Percentiles rank a stretch among this genome's conserved stretches.
These are phyloP conservation scores for Penicillium sp. DNA, from an alignment of 2,329 filamentous ascomycete species.

Conservation along the genomic window DNA sequence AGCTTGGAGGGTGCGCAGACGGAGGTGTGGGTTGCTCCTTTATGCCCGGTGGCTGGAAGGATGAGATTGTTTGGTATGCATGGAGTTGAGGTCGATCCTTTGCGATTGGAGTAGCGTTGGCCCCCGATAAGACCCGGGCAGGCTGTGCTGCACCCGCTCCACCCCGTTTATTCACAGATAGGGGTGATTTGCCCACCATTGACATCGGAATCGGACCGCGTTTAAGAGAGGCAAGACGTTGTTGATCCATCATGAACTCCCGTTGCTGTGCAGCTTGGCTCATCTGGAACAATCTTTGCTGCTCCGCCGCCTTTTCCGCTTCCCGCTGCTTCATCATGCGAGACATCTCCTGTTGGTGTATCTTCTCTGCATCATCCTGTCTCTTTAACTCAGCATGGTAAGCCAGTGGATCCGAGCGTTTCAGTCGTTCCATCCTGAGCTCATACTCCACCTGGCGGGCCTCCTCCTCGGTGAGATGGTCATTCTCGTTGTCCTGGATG, in stretches of 20 bases:
- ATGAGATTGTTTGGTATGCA: neutral
- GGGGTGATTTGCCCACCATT: neutral
- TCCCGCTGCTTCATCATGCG: neutral
- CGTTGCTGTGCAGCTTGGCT: neutral
- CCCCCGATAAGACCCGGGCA: neutral
- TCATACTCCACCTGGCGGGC: conserved; percentile 56
- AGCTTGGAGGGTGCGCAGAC: neutral
- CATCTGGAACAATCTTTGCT: neutral
- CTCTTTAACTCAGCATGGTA: conserved; percentile 5
- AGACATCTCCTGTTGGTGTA: neutral
- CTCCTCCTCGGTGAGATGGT: conserved; percentile 66
- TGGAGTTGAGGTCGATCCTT: neutral
- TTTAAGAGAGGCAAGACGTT: neutral
- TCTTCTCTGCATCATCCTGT: neutral
- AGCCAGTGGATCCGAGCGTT: conserved; percentile 4
- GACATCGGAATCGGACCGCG: neutral
- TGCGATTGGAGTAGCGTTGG: neutral
- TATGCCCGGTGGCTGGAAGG: neutral
- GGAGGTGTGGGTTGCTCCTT: neutral
- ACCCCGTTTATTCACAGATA: neutral
- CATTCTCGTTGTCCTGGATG: conserved; percentile 69
- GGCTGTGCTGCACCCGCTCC: neutral
- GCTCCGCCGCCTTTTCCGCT: neutral
- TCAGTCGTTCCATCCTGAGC: conserved; percentile 45
- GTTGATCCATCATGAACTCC: neutral